phyloP scores from a whole-genome alignment of 129 eudicot genomes.

The Oenanthe sinensis region DNA sequence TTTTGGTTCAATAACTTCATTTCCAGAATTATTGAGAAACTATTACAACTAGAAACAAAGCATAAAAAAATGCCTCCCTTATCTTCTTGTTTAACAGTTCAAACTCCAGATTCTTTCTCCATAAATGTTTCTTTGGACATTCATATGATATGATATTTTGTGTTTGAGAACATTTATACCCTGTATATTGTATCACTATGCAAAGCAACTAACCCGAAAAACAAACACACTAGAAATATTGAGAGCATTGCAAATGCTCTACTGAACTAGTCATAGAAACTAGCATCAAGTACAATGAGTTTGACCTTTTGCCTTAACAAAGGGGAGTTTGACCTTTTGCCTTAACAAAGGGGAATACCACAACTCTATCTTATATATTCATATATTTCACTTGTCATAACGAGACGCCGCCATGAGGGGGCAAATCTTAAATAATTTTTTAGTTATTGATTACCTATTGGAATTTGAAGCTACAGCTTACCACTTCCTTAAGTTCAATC shows the following conservation, averaged over 20 bases:
- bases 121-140: no score
- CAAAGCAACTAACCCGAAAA: not conserved
- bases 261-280: not conserved
- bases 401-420: not conserved
- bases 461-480: not conserved
- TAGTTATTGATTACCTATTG: not conserved
- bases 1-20: no score
- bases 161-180: not conserved
- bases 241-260: not conserved
- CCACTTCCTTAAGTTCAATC: not conserved
- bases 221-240: not conserved
- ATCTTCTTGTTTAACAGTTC: not conserved
- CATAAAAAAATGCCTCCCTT: not conserved
- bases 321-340: not conserved
- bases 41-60: not conserved
- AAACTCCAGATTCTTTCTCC: not conserved
- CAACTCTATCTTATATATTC: not conserved
- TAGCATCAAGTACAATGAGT: not conserved
- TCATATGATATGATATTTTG: no score
- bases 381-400: not conserved
- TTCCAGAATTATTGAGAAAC: not conserved
- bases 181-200: not conserved
- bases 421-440: not conserved
- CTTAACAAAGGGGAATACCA: not conserved
- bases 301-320: not conserved